Conservation (phyloP, 2,329 filamentous ascomycete species). For the Trichoderma sp. region DNA sequence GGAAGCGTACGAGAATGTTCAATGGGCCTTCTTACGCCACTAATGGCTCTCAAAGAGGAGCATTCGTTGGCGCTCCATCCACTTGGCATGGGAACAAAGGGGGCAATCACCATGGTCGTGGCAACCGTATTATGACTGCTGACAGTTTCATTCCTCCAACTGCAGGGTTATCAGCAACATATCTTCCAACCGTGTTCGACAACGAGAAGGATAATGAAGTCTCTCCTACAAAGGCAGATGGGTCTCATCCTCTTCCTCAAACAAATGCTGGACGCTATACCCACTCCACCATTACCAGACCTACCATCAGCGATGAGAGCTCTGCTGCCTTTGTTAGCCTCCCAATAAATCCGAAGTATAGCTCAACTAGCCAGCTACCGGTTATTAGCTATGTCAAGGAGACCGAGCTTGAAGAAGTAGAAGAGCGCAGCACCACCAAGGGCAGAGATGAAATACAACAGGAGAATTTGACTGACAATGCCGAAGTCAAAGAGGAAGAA, state of each 20-base stretch:
- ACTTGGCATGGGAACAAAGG: slow-evolving; percentile 1
- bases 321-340: neutral
- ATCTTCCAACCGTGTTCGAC: neutral
- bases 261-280: neutral
- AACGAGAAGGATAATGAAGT: neutral
- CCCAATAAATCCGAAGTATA: too few species aligned
- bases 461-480: neutral
- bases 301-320: neutral
- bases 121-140: neutral
- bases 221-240: neutral
- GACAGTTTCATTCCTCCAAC: neutral
- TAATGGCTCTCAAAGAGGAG: neutral
- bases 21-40: neutral
- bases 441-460: neutral
- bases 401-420: neutral
- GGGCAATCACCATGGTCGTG: neutral
- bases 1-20: slow-evolving; percentile 33
- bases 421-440: neutral
- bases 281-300: neutral
- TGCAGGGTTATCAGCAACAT: neutral
- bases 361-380: neutral
- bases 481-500: neutral
- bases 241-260: neutral
- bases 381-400: neutral
- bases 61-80: neutral